Evolutionary conservation across 1,139 yeast species (phyloP), one percentile per base, ranked within the genome.

Genomic region (Yamadazyma friedrichii): DNA sequence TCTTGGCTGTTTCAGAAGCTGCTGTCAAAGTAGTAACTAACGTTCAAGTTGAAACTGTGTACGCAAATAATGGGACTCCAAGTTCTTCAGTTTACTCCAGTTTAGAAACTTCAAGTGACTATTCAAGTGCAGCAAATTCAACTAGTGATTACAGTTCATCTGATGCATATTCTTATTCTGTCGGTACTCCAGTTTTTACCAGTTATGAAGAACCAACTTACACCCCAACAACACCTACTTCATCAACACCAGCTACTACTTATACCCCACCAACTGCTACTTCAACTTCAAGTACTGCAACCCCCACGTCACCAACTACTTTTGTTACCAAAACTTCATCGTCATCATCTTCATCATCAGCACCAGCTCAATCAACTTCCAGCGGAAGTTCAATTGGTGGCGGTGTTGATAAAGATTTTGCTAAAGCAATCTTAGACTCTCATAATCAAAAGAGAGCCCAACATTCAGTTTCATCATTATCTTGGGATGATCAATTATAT

Each of bases 401-500:
- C 29, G 57, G 53, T 20, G 58, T 42, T 25, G 58, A 68, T 45
- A 50, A 59, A n/a, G 43, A 62, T 36, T 71, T 67, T 44, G 70
- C 74, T 28, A 53, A 57, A 41, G 53, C 54, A 29, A 72, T 75
- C 45, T 72, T 85, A 50, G 69, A 64, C 48, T 80, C 74, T 43
- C 95, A 86, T 73, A 88, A 88, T 69, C 47, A 57, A 38, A 78
- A 80, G 63, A 80, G 96, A 66, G 75, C 87, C 26, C 54, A 64
- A 43, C 94, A 86, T 67, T 74, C 77, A 42, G 89, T 82, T 28
- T 60, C 67, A 2, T 59, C 70, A 15, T 64, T 89, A 48, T 46
- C 74, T 5, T 89, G 96, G 96, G 76, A 79, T 50, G 57, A 62
- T 12, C 69, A 68, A 12, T 65, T 86, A 39, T 88, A 83, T 46